Base-by-base conservation (phyloP, 140 eudicot species). In the Erigeron philadelphicus region DNA sequence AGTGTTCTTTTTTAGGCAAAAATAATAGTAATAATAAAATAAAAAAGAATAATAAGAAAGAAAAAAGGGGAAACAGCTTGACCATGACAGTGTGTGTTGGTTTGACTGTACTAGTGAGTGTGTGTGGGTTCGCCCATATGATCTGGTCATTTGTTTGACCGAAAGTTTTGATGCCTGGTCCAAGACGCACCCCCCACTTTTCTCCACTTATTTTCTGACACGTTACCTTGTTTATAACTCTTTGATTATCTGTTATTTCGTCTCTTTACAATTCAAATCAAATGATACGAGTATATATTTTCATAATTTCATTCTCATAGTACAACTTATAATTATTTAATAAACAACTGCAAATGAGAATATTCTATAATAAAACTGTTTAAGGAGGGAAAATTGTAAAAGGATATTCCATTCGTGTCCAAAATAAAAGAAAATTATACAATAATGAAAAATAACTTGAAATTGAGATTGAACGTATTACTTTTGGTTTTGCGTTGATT, bases 41-140 rank as follows among this genome's bases (percentile, higher is more conserved):
- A 2, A 11, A 60, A 76, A 19, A 15, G 46, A 65, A 21, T 21
- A 21, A 21, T 21, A 21, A 21, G 25, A 49, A 49, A 19, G 0
- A 50, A 68, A 68, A 64, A 54, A 15, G 59, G 38, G 73, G 73
- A 61, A 77, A 77, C 81, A 77, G 73, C 77, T 77, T 77, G 81
- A 77, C 81, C 81, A 77, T 77, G 81, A 77, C 81, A 77, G 81
- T 77, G 77, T 77, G 73, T 77, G 73, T 77, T 77, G 64, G 77
- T 77, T 77, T 77, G 81, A 77, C 81, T 77, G 77, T 71, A 73
- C 72, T 53, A 31, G 38, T 3, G 38, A 31, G 38, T 0, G 38
- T 3, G 38, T 31, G 38, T 3, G 71, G 38, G 78, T 64, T 73
- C 46, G 65, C 71, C 71, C 77, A 77, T 77, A 77, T 21, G 25